phyloP scores from a whole-genome alignment of 768 basidiomycete genomes.

The Bullera alba region DNA sequence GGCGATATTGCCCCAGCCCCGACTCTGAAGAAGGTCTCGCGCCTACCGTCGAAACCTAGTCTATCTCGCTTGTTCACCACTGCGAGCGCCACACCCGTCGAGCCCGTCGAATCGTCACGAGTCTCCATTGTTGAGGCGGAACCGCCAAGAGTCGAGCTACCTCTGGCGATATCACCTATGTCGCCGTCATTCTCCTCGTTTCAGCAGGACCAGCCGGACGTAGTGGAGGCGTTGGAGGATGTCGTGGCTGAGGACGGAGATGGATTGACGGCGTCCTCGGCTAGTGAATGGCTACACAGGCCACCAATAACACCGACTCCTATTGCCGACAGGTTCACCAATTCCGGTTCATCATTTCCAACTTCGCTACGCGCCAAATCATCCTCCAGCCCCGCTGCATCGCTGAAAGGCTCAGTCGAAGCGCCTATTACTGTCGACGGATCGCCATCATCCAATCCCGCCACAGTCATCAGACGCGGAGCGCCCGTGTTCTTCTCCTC shows the following conservation, averaged over 20 bases:
- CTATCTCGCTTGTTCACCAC: constrained; percentile 21
- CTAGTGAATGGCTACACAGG: background rate
- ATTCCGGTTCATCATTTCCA: constrained; percentile 12
- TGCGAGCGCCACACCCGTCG: constrained; percentile 2
- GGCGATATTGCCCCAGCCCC: background rate
- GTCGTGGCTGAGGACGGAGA: constrained; percentile 27
- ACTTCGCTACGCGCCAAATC: constrained; percentile 9
- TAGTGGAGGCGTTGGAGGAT: background rate
- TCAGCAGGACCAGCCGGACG: background rate
- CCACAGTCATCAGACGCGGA: constrained; percentile 24
- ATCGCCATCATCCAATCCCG: constrained; percentile 12
- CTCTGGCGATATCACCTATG: constrained; percentile 1
- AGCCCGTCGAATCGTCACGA: constrained; percentile 1
- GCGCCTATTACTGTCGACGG: constrained; percentile 1
- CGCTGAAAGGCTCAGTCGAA: background rate
- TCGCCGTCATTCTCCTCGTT: constrained; percentile 9
- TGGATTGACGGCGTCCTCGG: background rate
- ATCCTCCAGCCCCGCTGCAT: constrained; percentile 13
- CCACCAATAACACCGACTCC: constrained; percentile 21
- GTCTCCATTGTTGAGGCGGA: constrained; percentile 17
- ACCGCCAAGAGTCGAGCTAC: constrained; percentile 31
- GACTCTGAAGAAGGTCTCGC: constrained; percentile 7
- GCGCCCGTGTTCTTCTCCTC: constrained; percentile 27
- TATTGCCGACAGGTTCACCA: constrained; percentile 33
- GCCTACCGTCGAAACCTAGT: constrained; percentile 24